Percentiles rank a stretch among this genome's conserved stretches.
These are phyloP conservation scores for Chlorella ohadii DNA, from an alignment of 139 green algal genomes.

Conservation along the genomic window DNA sequence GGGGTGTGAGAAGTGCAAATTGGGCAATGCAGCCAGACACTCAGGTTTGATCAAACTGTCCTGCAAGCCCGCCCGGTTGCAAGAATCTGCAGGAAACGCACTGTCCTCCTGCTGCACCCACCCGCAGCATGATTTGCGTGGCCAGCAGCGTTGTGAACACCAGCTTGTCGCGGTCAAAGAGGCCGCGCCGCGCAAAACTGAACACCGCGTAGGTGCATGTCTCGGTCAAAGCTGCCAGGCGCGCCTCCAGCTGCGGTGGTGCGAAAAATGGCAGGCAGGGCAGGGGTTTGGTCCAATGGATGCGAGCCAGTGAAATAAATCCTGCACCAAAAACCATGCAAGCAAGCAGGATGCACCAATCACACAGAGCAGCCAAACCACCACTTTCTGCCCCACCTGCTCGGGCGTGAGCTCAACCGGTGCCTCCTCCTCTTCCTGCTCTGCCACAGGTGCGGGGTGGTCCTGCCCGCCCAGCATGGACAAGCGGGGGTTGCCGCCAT, in stretches of 20 bases:
- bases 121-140: conserved; percentile 78
- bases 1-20: neutral
- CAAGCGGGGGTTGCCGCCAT: neutral
- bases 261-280: too few species aligned
- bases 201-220: conserved; percentile 42
- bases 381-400: conserved; percentile 14
- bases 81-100: too few species aligned
- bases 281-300: too few species aligned
- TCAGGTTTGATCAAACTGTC: too few species aligned
- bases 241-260: conserved; percentile 64
- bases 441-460: neutral
- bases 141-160: conserved; percentile 87
- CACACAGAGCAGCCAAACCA: too few species aligned
- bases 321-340: too few species aligned
- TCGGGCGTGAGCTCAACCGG: conserved; percentile 57
- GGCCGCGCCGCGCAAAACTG: conserved; percentile 57
- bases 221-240: conserved; percentile 73
- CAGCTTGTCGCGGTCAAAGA: conserved; percentile 97
- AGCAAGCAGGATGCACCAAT: too few species aligned
- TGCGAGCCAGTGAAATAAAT: too few species aligned
- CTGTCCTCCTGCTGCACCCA: conserved; percentile 65
- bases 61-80: too few species aligned
- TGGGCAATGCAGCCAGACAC: neutral
- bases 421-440: conserved; percentile 1
- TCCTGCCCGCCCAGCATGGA: neutral